Conservation (phyloP, 306 rosid genomes). For the Vigna unguiculata region DNA sequence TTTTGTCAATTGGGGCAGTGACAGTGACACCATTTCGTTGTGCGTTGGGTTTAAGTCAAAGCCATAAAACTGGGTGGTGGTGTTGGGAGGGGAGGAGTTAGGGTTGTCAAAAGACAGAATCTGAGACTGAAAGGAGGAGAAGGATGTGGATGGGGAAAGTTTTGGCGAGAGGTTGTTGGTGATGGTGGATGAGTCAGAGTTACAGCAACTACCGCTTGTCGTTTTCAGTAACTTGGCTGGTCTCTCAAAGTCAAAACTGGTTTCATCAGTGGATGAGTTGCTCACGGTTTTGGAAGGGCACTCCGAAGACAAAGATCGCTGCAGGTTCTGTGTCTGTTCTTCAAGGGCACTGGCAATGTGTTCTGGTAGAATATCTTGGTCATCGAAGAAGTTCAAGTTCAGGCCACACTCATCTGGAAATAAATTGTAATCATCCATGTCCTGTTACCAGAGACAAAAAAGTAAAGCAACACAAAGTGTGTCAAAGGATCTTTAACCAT, state of each 20-base stretch:
- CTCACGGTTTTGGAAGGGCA: slow-evolving; percentile 46
- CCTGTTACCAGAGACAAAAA: slow-evolving; percentile 38
- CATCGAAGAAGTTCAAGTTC: slow-evolving; percentile 46
- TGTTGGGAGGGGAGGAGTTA: slow-evolving; percentile 31
- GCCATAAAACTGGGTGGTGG: slow-evolving; percentile 39
- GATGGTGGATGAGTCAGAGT: slow-evolving; percentile 37
- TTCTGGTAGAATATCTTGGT: slow-evolving; percentile 44
- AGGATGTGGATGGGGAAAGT: slow-evolving; percentile 54
- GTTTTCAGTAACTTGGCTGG: slow-evolving; percentile 33
- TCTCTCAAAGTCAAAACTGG: slow-evolving; percentile 48
- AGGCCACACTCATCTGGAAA: slow-evolving; percentile 44
- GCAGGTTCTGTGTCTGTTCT: slow-evolving; percentile 34
- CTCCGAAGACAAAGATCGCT: slow-evolving; percentile 54
- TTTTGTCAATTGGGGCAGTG: slow-evolving; percentile 35
- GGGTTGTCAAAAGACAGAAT: slow-evolving; percentile 67
- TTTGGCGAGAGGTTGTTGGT: slow-evolving; percentile 33
- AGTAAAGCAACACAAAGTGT: not conserved
- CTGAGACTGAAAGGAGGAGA: slow-evolving; percentile 51
- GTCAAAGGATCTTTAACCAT: not conserved
- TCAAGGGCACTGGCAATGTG: slow-evolving; percentile 47
- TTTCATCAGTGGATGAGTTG: slow-evolving; percentile 50
- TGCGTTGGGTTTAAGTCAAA: slow-evolving; percentile 45
- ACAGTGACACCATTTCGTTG: slow-evolving; percentile 32
- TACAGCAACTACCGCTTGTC: slow-evolving; percentile 20
- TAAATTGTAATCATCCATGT: slow-evolving; percentile 55